Percentiles rank a stretch among this genome's conserved stretches.
These are phyloP conservation scores for Metahyphopichia silvanorum DNA, from an alignment of 805 yeast genomes.

Conservation along the genomic window DNA sequence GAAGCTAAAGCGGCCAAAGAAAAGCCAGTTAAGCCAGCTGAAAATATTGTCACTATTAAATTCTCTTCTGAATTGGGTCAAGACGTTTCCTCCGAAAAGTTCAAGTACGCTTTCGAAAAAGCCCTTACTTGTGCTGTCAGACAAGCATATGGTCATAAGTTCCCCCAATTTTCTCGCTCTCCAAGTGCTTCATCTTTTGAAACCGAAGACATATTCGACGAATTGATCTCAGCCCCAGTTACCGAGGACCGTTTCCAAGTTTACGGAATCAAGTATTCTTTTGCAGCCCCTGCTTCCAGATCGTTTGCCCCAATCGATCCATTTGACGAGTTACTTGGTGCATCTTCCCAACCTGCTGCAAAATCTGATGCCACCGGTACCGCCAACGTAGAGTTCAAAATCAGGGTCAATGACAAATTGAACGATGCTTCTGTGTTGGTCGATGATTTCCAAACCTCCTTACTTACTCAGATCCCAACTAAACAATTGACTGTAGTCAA, in stretches of 20 bases:
- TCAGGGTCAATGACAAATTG: constrained; percentile 29
- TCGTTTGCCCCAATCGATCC: constrained; percentile 8
- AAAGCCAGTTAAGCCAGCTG: constrained; percentile 23
- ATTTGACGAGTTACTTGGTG: constrained; percentile 36
- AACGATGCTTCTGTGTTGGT: constrained; percentile 36
- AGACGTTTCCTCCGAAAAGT: constrained; percentile 20
- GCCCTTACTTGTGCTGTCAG: constrained; percentile 28
- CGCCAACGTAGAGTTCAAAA: constrained; percentile 30
- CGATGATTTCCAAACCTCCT: constrained; percentile 28
- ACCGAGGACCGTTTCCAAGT: constrained; percentile 35
- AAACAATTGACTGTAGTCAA: constrained; percentile 7
- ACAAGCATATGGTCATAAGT: constrained; percentile 27
- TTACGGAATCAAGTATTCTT: constrained; percentile 22
- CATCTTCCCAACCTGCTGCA: constrained; percentile 4
- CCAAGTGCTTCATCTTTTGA: constrained; percentile 21
- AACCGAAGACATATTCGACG: constrained; percentile 33
- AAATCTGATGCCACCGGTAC: constrained; percentile 7
- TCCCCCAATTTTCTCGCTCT: constrained; percentile 34
- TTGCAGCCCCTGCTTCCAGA: constrained; percentile 7
- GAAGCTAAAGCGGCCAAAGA: constrained; percentile 11
- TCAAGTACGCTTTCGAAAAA: constrained; percentile 27
- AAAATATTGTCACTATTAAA: constrained; percentile 22
- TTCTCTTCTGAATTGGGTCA: constrained; percentile 25
- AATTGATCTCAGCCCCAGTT: constrained; percentile 33
- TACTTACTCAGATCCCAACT: constrained; percentile 30